These are phyloP conservation scores for Cystobasidium slooffiae DNA, from an alignment of 1,284 basidiomycete species.

Conservation along the genomic window DNA sequence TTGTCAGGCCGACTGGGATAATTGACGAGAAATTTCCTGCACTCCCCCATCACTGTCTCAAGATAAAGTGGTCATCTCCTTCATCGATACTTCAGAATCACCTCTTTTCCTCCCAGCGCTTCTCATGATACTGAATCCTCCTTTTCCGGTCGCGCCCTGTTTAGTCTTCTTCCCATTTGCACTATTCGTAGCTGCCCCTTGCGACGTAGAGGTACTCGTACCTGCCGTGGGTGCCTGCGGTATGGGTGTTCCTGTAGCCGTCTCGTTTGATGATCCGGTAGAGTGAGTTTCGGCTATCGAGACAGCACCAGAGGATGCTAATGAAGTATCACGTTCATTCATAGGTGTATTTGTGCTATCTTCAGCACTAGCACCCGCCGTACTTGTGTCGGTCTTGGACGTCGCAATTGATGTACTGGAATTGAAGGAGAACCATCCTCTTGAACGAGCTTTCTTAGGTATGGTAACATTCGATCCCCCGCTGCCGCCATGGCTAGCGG, in stretches of 20 bases:
- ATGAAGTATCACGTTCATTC: not conserved
- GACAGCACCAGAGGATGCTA: not conserved
- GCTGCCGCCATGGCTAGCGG: too few species aligned
- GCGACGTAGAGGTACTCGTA: not conserved
- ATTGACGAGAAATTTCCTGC: too few species aligned
- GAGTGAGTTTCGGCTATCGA: slow-evolving; percentile 8
- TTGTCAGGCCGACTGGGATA: too few species aligned
- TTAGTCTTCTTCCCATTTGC: slow-evolving; percentile 6
- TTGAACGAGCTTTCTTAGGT: slow-evolving; percentile 33
- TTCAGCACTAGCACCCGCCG: not conserved
- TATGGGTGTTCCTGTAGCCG: not conserved
- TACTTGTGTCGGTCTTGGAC: not conserved
- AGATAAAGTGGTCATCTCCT: slow-evolving; percentile 27
- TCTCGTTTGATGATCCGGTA: slow-evolving; percentile 1
- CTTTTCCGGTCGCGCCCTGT: slow-evolving; percentile 20
- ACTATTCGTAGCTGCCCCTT: not conserved
- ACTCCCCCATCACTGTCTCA: not conserved
- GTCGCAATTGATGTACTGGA: not conserved
- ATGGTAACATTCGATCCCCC: slow-evolving; percentile 19
- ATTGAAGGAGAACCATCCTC: slow-evolving; percentile 42
- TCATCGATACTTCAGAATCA: slow-evolving; percentile 42
- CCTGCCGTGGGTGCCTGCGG: not conserved
- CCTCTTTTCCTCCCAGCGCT: slow-evolving; percentile 33
- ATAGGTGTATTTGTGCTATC: not conserved
- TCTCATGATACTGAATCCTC: slow-evolving; percentile 26